Conservation (phyloP, 805 yeast species). For the Blastobotrys muscicola region DNA sequence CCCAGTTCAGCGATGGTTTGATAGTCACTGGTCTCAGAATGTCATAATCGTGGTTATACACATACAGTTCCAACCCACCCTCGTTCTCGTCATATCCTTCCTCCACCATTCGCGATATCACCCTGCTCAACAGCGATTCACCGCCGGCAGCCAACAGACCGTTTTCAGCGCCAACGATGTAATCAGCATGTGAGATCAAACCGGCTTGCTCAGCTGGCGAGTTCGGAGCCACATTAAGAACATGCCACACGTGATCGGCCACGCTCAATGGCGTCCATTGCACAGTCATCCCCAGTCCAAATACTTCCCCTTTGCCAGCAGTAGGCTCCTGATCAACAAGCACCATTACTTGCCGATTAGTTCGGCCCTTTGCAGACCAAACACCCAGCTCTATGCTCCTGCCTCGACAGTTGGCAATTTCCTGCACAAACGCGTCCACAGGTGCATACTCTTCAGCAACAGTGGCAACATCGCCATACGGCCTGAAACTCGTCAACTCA, state of each 20-base stretch:
- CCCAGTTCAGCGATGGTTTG: conserved; percentile 63
- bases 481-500: conserved; percentile 26
- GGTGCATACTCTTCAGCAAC: conserved; percentile 14
- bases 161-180: conserved; percentile 78
- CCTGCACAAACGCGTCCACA: conserved; percentile 29
- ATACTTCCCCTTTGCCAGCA: conserved; percentile 31
- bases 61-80: conserved; percentile 47
- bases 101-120: conserved; percentile 38
- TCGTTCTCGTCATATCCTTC: conserved; percentile 8
- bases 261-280: conserved; percentile 71
- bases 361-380: conserved; percentile 78
- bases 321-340: conserved; percentile 6
- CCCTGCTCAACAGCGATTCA: conserved; percentile 63
- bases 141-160: conserved; percentile 84
- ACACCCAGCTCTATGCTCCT: conserved; percentile 46
- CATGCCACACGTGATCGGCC: conserved; percentile 81
- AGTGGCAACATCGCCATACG: not conserved
- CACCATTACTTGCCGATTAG: conserved; percentile 26
- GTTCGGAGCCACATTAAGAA: conserved; percentile 58
- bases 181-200: conserved; percentile 75
- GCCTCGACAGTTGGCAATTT: conserved; percentile 33
- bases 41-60: conserved; percentile 83
- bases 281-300: conserved; percentile 52
- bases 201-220: conserved; percentile 83
- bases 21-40: conserved; percentile 80